Evolutionary conservation across 768 basidiomycete species (phyloP).

Genomic region (Tricholoma bakamatsutake): DNA sequence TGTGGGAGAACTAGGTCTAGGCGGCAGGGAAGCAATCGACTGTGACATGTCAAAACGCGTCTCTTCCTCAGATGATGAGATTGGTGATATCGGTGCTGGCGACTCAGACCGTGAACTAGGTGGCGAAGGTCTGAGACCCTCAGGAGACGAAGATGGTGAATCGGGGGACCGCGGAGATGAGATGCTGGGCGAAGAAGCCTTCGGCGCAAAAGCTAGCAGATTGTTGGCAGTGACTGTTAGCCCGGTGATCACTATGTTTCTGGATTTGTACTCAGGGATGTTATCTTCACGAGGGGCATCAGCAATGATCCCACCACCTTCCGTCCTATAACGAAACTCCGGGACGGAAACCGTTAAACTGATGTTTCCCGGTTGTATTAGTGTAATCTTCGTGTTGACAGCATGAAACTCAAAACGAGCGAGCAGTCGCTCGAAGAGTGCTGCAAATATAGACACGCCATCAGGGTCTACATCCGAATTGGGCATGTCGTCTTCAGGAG

Average conservation of each 20-base stretch:
- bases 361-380: conserved; percentile 60
- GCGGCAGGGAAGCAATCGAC: conserved; percentile 60
- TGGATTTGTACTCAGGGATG: conserved; percentile 25
- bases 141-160: conserved; percentile 14
- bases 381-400: conserved; percentile 56
- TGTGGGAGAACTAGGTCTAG: conserved; percentile 35
- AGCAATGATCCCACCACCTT: conserved; percentile 14
- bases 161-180: conserved; percentile 15
- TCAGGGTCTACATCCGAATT: conserved; percentile 52
- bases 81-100: conserved; percentile 47
- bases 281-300: conserved; percentile 2
- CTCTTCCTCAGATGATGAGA: conserved; percentile 62
- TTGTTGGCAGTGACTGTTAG: conserved; percentile 47
- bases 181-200: conserved; percentile 5
- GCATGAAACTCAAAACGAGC: conserved; percentile 77
- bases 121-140: not conserved
- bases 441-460: conserved; percentile 77
- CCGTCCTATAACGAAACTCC: conserved; percentile 54
- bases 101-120: conserved; percentile 29
- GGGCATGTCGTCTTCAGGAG: conserved; percentile 35
- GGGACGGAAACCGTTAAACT: conserved; percentile 55
- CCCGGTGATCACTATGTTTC: conserved; percentile 53
- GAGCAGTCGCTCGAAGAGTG: conserved; percentile 72
- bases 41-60: conserved; percentile 67
- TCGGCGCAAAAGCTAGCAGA: conserved; percentile 23